Evolutionary conservation across 2,329 filamentous ascomycete species (phyloP).

Genomic region (Curvularia lunata): DNA sequence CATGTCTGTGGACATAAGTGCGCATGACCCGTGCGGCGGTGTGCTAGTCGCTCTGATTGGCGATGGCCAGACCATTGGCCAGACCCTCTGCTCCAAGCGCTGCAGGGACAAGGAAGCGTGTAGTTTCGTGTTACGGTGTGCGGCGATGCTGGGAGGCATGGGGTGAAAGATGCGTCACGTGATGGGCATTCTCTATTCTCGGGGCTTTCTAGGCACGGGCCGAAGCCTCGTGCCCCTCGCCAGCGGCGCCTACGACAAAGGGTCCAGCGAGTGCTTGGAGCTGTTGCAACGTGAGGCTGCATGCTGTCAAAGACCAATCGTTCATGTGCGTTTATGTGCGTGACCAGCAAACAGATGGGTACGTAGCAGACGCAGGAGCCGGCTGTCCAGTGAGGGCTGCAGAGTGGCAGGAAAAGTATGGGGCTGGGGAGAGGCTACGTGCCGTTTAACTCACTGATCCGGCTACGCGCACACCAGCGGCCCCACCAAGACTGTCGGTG

Average conservation of each 20-base stretch:
- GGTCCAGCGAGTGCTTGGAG: not conserved
- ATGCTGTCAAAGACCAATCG: conserved; percentile 14
- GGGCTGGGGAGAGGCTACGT: conserved; percentile 9
- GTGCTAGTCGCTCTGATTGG: not conserved
- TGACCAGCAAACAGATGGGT: conserved; percentile 8
- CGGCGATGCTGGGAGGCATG: not conserved
- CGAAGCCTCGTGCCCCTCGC: not conserved
- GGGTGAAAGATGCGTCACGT: not conserved
- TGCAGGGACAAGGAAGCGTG: not conserved
- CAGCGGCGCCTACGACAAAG: conserved; percentile 6
- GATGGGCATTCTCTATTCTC: not conserved
- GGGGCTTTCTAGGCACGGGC: not conserved
- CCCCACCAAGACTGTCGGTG: conserved; percentile 21
- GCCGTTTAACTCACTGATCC: conserved; percentile 16
- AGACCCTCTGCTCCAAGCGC: not conserved
- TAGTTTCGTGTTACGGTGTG: not conserved
- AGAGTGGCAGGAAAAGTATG: conserved; percentile 9
- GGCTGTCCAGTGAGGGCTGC: not conserved
- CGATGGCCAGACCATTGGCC: not conserved
- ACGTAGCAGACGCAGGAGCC: not conserved
- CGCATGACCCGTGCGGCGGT: not conserved
- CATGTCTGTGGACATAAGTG: not conserved
- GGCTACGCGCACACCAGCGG: conserved; percentile 27
- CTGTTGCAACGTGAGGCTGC: conserved; percentile 9
- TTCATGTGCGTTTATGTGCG: conserved; percentile 1